These are phyloP conservation scores for Hyphopichia wangnamkhiaoensis DNA, from an alignment of 1,139 yeast genomes.

Conservation along the genomic window DNA sequence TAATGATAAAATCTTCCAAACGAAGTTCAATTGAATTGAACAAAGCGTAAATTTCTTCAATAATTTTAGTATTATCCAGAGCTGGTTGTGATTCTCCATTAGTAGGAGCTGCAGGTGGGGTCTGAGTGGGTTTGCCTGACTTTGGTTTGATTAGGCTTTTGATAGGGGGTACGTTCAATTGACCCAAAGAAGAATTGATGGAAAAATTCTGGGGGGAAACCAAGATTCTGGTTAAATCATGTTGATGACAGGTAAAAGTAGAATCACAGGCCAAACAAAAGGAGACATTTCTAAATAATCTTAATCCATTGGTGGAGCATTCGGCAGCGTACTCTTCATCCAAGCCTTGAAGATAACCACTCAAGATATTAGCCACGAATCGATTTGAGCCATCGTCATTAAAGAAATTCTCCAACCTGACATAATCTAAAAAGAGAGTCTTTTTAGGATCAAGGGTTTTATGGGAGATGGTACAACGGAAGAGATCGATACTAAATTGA, in stretches of 20 bases:
- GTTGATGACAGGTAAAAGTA: conserved; percentile 21
- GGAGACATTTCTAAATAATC: conserved; percentile 35
- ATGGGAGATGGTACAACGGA: conserved; percentile 23
- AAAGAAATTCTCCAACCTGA: conserved; percentile 28
- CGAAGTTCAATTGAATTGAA: conserved; percentile 20
- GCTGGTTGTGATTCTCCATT: too few relatives aligned
- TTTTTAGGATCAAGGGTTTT: conserved; percentile 17
- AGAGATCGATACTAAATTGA: conserved; percentile 32
- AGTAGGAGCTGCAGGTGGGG: too few relatives aligned
- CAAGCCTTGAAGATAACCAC: conserved; percentile 29
- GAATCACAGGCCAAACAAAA: conserved; percentile 27
- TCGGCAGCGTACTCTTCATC: conserved; percentile 8
- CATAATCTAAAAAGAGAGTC: conserved; percentile 28
- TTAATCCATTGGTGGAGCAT: conserved; percentile 5
- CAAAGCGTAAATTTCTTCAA: background rate
- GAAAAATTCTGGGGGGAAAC: conserved; percentile 14
- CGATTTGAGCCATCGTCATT: conserved; percentile 20
- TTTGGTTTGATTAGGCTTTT: too few relatives aligned
- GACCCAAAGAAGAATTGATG: conserved; percentile 25
- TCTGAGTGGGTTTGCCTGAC: too few relatives aligned
- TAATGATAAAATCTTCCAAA: conserved; percentile 33
- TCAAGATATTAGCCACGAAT: conserved; percentile 26
- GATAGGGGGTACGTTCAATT: background rate
- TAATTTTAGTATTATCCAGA: too few relatives aligned
- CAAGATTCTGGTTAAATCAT: conserved; percentile 12